Base-by-base conservation (phyloP, 2,329 filamentous ascomycete species). In the Fusarium musae region DNA sequence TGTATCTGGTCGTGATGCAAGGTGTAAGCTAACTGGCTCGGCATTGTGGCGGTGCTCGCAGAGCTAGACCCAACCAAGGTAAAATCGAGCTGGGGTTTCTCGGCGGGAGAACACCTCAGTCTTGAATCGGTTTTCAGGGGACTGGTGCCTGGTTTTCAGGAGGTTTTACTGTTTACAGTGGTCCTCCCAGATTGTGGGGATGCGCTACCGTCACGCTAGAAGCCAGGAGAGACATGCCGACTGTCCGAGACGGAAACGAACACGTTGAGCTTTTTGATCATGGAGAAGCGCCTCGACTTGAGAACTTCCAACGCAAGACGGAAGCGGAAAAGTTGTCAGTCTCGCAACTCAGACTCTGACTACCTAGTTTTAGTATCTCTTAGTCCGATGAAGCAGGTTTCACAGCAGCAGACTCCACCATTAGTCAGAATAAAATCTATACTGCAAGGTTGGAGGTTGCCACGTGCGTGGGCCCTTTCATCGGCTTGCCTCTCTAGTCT, bases 381-480 rank as follows among this genome's bases (percentile, higher is more conserved):
- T 37, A 40, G 28, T 37, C 40, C 39, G 23, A 16, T 53, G 19
- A 28, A 64, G 46, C 46, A 43, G 53, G 17, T 44, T 34, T 39
- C 39, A 44, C 34, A 40, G n/a, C 23, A 63, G 28, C 36, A 63
- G 32, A 46, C 26, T 46, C 32, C 26, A 36, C 37, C 42, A 43
- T 47, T 37, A 53, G 47, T 58, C 36, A 42, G 56, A 37, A 28
- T 28, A 59, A 50, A 59, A 50, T n/a, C 32, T 59, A 56, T 47
- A 40, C 40, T 46, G n/a, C 56, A 66, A 61, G 67, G 68, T 75
- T 74, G 58, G 63, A 63, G 66, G 69, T 70, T 78, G 75, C 77
- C 79, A 81, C 80, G 79, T 81, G 80, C 79, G 77, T 79, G 74
- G 74, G 74, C 66, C 68, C 73, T 70, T 68, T 72, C 66, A 69